Base-by-base conservation (phyloP, 176 grass and related monocot species). In the Poa pratensis region DNA sequence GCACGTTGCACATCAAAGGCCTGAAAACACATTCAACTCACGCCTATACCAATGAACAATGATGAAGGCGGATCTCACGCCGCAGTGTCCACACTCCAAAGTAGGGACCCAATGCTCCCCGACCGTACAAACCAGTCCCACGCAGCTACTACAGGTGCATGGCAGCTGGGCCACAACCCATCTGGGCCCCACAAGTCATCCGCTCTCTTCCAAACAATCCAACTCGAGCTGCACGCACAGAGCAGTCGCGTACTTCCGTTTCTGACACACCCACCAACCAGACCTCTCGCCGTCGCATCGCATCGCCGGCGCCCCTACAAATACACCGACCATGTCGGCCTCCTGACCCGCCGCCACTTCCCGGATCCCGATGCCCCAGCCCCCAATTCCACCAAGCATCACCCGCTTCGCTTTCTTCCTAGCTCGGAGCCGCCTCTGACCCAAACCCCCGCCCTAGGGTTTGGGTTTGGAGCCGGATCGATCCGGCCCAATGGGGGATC, bases 401-500 rank as follows among this genome's bases (percentile, higher is more conserved):
- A 19, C 14, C 58, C 69, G 35, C 74, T 24, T 48, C 74, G 37
- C 59, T 68, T 7, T 53, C 27, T 10, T 53, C 27, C 59, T 50
- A 37, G 58, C 80, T 84, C 58, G n/a, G 3, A 8, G n/a, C 58
- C 75, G 80, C 80, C 68, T 80, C 80, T 61, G 80, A 80, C 80
- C 76, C 88, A 77, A 87, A 76, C 81, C 75, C 57, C 58, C 43
- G 18, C 5, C 49, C 76, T 87, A 87, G 89, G 85, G 81, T 91
- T 87, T 87, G 89, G 80, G 86, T 40, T 54, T 23, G 5, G 51
- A 74, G 23, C 72, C 73, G 69, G 81, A 87, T 84, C 85, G 52
- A 87, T 81, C 70, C 39, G 82, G 79, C 54, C 75, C 75, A 87
- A 90, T 95, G 89, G 85, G 49, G 91, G 87, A 98, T 89, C 91